These are phyloP conservation scores for Coleophoma cylindrospora DNA, from an alignment of 2,329 filamentous ascomycete species.

Conservation along the genomic window DNA sequence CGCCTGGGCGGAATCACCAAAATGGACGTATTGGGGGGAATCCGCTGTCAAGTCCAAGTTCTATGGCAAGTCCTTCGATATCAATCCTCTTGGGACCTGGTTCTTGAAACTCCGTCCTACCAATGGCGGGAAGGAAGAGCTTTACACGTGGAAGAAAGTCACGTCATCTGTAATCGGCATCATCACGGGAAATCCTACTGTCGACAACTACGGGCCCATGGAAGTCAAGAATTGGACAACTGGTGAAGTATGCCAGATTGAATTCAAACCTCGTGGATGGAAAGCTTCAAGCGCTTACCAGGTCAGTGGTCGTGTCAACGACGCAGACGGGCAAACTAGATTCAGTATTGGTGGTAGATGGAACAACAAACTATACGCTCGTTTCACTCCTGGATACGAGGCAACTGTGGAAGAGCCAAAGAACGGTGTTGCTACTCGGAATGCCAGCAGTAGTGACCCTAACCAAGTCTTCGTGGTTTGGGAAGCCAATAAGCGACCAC, in stretches of 20 bases:
- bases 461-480: slow-evolving; percentile 84
- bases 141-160: slow-evolving; percentile 99
- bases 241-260: slow-evolving; percentile 80
- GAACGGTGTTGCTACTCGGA: slow-evolving; percentile 30
- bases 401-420: slow-evolving; percentile 58
- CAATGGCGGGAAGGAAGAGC: slow-evolving; percentile 70
- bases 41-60: slow-evolving; percentile 95
- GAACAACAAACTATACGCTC: slow-evolving; percentile 96
- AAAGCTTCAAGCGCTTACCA: slow-evolving; percentile 90
- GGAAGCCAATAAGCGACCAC: slow-evolving; percentile 78
- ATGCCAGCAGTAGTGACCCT: slow-evolving; percentile 54
- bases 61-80: slow-evolving; percentile 95
- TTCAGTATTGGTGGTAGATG: slow-evolving; percentile 91
- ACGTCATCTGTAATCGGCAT: slow-evolving; percentile 97
- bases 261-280: slow-evolving; percentile 96
- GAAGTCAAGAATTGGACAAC: slow-evolving; percentile 97
- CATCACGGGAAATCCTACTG: slow-evolving; percentile 89
- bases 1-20: slow-evolving; percentile 84
- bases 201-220: slow-evolving; percentile 98
- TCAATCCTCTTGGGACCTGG: slow-evolving; percentile 95
- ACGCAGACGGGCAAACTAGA: slow-evolving; percentile 70
- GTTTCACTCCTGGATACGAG: slow-evolving; percentile 87
- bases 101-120: slow-evolving; percentile 80
- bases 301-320: slow-evolving; percentile 79
- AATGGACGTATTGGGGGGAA: slow-evolving; percentile 97